These are phyloP conservation scores for Sisymbrium altissimum DNA, from an alignment of 345 rosid species.

Conservation along the genomic window DNA sequence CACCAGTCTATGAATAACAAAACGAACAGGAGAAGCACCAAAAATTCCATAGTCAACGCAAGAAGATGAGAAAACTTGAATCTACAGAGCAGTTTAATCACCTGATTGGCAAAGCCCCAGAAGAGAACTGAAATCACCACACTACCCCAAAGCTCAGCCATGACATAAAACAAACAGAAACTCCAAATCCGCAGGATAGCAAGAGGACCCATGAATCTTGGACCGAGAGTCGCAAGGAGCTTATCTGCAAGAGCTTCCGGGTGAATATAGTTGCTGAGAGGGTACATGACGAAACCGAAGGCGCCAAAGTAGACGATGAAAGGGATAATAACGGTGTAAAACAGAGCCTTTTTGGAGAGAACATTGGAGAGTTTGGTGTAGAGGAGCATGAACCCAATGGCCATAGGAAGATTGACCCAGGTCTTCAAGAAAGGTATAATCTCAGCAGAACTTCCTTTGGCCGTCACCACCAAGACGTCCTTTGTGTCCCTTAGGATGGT, in stretches of 20 bases:
- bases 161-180: conserved; percentile 95
- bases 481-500: conserved; percentile 95
- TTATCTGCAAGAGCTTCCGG: conserved; percentile 86
- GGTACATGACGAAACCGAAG: conserved; percentile 91
- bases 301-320: conserved; percentile 94
- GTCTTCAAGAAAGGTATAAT: conserved; percentile 95
- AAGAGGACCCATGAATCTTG: conserved; percentile 92
- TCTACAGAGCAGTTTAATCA: conserved; percentile 13
- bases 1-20: not conserved
- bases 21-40: not conserved
- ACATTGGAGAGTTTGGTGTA: conserved; percentile 78
- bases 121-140: conserved; percentile 93
- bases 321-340: conserved; percentile 79
- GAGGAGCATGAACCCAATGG: conserved; percentile 88
- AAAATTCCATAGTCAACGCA: not conserved
- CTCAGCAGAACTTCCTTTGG: conserved; percentile 94
- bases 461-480: conserved; percentile 96
- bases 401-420: conserved; percentile 99
- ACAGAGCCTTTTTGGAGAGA: conserved; percentile 78
- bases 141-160: conserved; percentile 99
- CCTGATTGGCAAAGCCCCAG: conserved; percentile 99
- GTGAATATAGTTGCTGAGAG: conserved; percentile 78
- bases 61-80: not conserved
- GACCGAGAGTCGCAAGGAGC: conserved; percentile 73
- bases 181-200: conserved; percentile 97